Evolutionary conservation across 2,329 filamentous ascomycete species (phyloP).

Genomic region (Fusarium sp.): DNA sequence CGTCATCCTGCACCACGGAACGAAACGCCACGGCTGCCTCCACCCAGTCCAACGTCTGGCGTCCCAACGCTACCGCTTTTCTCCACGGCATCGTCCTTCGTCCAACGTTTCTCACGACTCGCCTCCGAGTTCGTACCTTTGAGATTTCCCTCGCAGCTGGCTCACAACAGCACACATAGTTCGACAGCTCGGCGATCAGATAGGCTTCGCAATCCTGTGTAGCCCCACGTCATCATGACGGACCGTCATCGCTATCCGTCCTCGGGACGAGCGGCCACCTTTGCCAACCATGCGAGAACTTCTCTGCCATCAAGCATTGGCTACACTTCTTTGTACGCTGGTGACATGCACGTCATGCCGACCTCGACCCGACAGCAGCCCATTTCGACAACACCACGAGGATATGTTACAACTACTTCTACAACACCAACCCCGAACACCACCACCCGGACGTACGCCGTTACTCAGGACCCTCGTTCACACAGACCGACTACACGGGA

Average conservation of each 20-base stretch:
- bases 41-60: slow-evolving; percentile 25
- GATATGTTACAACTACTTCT: slow-evolving; percentile 48
- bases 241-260: slow-evolving; percentile 58
- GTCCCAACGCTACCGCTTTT: slow-evolving; percentile 25
- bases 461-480: slow-evolving; percentile 62
- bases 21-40: slow-evolving; percentile 23
- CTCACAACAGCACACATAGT: slow-evolving; percentile 12
- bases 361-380: slow-evolving; percentile 47
- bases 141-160: slow-evolving; percentile 2
- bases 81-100: slow-evolving; percentile 28
- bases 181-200: slow-evolving; percentile 16
- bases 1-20: slow-evolving; percentile 35
- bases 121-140: slow-evolving; percentile 3
- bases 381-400: slow-evolving; percentile 46
- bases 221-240: slow-evolving; percentile 53
- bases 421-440: slow-evolving; percentile 52
- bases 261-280: slow-evolving; percentile 56
- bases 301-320: slow-evolving; percentile 64
- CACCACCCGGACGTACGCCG: slow-evolving; percentile 66
- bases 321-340: slow-evolving; percentile 61
- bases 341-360: slow-evolving; percentile 66
- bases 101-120: slow-evolving; percentile 30
- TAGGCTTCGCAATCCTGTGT: slow-evolving; percentile 8
- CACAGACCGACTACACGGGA: slow-evolving; percentile 62
- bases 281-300: slow-evolving; percentile 62